Base-by-base conservation (phyloP, 768 basidiomycete species). In the Tylopilus felleus region DNA sequence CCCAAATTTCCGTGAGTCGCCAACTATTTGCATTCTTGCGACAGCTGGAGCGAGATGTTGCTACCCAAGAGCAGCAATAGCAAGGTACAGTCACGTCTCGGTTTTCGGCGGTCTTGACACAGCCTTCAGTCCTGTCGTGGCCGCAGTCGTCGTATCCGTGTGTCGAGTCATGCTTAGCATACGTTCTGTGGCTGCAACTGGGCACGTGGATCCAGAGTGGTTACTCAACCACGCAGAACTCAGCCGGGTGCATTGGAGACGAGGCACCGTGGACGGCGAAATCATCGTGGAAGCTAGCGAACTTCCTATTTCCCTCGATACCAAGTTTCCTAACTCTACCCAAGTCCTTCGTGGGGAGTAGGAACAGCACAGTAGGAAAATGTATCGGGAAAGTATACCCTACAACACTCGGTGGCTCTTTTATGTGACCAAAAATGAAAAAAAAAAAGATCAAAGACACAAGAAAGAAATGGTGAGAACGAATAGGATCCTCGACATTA, bases 201-300 rank as follows among this genome's bases (percentile, higher is more conserved):
- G 75, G 10, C 73, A 75, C 31, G 73, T 77, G 13, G 70, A 75
- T 46, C 70, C 74, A 17, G 71, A 71, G 10, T 77, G 74, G 75
- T 63, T 78, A 10, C 67, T 79, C 27, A 78, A 70, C 55, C 70
- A 74, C 44, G 70, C 73, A n/a, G 76, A 80, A 65, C 72, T 79
- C 21, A 74, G 71, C 41, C 74, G 77, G n/a, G 57, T 58, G 21
- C 36, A 46, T n/a, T 60, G 49, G 56, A 51, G 52, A 41, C 46
- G 16, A 28, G 59, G 59, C 7, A 16, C 2, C 23, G 33, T 22
- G n/a, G 46, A 48, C 21, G 57, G 57, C 16, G 42, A 55, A 35
- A 54, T 60, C 8, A 28, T 59, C 2, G 59, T 59, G 19, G 46
- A 51, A 22, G 17, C 16, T 33, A 51, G 29, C 43, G 36, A 49